Conservation (phyloP, 148 eudicot species). For the Selenicereus undatus region DNA sequence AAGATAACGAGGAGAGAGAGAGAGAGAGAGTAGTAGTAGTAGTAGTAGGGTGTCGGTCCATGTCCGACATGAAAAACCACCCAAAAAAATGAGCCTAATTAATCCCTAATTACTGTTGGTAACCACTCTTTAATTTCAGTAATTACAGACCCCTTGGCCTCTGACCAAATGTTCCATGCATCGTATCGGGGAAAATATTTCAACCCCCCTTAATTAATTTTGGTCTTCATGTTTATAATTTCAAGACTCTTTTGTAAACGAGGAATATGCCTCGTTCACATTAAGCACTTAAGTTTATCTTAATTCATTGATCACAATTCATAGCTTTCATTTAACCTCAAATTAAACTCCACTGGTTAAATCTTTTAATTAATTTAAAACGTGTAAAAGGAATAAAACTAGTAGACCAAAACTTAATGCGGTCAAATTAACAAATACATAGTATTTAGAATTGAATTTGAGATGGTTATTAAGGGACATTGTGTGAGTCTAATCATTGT, state of each 20-base stretch:
- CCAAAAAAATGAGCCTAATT: neutral
- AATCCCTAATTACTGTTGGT: too few relatives aligned
- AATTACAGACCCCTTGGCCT: neutral
- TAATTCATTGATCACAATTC: too few relatives aligned
- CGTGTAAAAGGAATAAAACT: neutral
- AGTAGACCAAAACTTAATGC: neutral
- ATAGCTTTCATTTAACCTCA: too few relatives aligned
- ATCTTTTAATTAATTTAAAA: too few relatives aligned
- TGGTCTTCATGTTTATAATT: neutral
- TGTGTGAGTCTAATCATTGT: neutral
- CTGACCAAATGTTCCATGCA: neutral
- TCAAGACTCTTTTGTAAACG: neutral
- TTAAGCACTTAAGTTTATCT: neutral
- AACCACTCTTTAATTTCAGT: neutral
- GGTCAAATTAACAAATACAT: neutral
- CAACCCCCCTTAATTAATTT: neutral
- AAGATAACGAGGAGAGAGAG: neutral
- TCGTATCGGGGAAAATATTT: neutral
- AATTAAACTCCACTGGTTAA: too few relatives aligned
- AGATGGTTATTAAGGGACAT: too few relatives aligned
- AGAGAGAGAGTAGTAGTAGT: neutral
- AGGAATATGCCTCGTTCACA: neutral
- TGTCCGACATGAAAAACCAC: neutral
- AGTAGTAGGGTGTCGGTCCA: neutral
- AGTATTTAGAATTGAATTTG: neutral